Evolutionary conservation across 306 rosid species (phyloP).

Genomic region (Phaseolus lunatus): DNA sequence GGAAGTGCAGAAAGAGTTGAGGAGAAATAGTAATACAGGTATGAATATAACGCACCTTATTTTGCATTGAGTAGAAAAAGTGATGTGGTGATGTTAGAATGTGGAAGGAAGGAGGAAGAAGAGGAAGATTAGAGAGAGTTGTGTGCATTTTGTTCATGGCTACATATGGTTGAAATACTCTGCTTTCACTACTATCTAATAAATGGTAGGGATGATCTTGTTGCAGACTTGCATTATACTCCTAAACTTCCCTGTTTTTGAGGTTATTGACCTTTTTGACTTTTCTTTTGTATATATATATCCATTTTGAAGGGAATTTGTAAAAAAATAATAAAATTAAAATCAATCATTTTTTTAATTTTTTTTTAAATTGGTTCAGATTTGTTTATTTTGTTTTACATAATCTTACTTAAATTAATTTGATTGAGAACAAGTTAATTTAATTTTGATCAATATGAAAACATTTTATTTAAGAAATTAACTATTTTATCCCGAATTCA

Average conservation of each 20-base stretch:
- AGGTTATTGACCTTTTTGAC: slow-evolving; percentile 10
- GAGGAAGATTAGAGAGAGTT: background rate
- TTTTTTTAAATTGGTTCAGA: no score
- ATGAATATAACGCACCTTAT: slow-evolving; percentile 13
- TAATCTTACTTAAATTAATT: no score
- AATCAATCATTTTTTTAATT: no score
- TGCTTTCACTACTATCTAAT: background rate
- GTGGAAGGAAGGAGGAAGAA: background rate
- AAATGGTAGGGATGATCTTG: slow-evolving; percentile 20
- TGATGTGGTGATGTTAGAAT: slow-evolving; percentile 4
- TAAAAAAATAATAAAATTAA: no score
- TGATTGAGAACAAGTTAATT: no score
- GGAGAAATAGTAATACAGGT: background rate
- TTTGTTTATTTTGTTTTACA: no score
- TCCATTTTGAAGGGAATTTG: no score
- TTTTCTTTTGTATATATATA: background rate
- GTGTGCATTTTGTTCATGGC: slow-evolving; percentile 2
- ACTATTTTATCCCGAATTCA: no score
- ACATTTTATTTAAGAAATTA: no score
- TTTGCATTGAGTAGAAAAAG: slow-evolving; percentile 18
- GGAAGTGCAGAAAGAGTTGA: background rate
- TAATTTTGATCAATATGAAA: no score
- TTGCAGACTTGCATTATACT: slow-evolving; percentile 11
- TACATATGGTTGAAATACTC: background rate
- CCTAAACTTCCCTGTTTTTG: background rate